Evolutionary conservation across 108 stramenopile species (phyloP).

Genomic region (Mayamaea pseudoterrestris): DNA sequence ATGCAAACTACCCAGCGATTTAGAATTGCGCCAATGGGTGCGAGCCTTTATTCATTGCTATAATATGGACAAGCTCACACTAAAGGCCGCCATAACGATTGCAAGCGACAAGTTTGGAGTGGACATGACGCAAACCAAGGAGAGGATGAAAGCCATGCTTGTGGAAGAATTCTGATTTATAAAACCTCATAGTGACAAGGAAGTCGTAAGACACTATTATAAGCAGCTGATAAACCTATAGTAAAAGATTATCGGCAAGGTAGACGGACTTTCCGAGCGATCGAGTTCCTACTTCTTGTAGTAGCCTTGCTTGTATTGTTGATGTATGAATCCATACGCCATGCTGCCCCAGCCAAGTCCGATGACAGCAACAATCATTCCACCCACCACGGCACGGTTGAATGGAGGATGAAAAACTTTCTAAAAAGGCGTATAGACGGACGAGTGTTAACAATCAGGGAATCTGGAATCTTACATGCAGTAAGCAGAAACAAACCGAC

Average conservation of each 20-base stretch:
- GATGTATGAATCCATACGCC: conserved; percentile 56
- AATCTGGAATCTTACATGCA: neutral
- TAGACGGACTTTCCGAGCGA: neutral
- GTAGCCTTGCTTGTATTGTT: conserved; percentile 83
- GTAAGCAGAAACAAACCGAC: neutral
- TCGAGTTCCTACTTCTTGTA: conserved; percentile 37
- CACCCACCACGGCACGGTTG: conserved; percentile 13
- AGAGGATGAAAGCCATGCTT: conserved; percentile 7
- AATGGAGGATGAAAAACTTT: conserved; percentile 34
- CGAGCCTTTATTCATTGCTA: conserved; percentile 10
- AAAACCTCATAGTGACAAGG: too few relatives aligned
- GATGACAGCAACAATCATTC: conserved; percentile 10
- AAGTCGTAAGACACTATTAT: too few relatives aligned
- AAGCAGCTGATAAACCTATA: too few relatives aligned
- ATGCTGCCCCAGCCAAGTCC: conserved; percentile 26
- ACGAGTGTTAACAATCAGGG: neutral
- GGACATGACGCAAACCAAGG: conserved; percentile 11
- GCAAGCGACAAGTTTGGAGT: conserved; percentile 19
- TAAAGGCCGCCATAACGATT: conserved; percentile 11
- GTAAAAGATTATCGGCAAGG: too few relatives aligned
- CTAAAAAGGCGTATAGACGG: conserved; percentile 5
- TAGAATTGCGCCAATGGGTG: conserved; percentile 8
- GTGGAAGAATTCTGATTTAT: too few relatives aligned
- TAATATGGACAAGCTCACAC: conserved; percentile 18
- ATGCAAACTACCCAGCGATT: neutral